Conservation (phyloP, 2,329 filamentous ascomycete genomes). For the Didymella keratinophila region DNA sequence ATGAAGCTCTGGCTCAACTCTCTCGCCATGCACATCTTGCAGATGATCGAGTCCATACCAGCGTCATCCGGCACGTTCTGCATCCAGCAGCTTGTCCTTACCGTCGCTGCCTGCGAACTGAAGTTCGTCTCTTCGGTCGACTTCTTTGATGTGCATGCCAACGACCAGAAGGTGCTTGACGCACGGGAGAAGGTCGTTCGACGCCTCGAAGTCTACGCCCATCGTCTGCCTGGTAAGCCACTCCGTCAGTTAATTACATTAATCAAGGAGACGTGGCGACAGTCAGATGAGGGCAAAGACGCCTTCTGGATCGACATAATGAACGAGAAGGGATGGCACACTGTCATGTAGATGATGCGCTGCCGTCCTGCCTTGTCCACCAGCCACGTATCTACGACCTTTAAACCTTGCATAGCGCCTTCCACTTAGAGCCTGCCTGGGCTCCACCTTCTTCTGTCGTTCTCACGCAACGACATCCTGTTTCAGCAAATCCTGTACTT, state of each 20-base stretch:
- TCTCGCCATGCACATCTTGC: conserved; percentile 60
- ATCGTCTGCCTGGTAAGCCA: conserved; percentile 61
- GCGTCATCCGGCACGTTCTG: conserved; percentile 62
- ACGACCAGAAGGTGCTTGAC: conserved; percentile 55
- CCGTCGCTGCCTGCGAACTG: conserved; percentile 61
- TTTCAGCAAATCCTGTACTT: conserved; percentile 21
- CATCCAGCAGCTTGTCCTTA: conserved; percentile 62
- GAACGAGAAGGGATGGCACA: conserved; percentile 65
- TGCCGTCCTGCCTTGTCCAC: not conserved
- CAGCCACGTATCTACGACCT: conserved; percentile 10
- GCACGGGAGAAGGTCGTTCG: conserved; percentile 60
- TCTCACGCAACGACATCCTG: conserved; percentile 9
- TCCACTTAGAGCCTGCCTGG: conserved; percentile 2
- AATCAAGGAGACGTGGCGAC: conserved; percentile 62
- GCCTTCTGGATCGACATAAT: conserved; percentile 66
- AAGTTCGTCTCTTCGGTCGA: conserved; percentile 53
- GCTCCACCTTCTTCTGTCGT: conserved; percentile 8
- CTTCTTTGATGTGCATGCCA: conserved; percentile 51
- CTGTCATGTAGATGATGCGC: conserved; percentile 58
- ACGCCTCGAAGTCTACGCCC: conserved; percentile 55
- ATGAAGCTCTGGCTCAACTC: conserved; percentile 58
- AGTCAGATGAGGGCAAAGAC: conserved; percentile 59
- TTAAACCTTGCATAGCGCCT: conserved; percentile 16
- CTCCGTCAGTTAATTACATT: conserved; percentile 59
- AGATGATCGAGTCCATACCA: conserved; percentile 59